These are phyloP conservation scores for Usnea hakonensis DNA, from an alignment of 495 filamentous ascomycete species.

Conservation along the genomic window DNA sequence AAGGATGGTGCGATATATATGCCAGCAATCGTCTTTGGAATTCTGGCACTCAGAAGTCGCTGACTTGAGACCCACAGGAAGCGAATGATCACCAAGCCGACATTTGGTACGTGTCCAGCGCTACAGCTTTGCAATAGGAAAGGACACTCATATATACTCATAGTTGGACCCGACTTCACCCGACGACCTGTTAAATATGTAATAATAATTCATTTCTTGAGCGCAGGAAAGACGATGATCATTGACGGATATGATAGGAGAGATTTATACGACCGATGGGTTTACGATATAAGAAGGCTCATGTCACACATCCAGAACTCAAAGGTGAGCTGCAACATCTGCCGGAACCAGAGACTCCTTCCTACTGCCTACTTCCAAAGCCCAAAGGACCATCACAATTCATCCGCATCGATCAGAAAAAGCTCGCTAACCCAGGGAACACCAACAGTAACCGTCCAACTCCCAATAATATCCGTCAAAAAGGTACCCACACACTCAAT, in stretches of 20 bases:
- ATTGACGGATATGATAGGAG: background rate
- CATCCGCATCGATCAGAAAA: background rate
- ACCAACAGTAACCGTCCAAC: constrained; percentile 66
- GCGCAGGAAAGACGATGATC: no score
- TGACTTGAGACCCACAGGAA: constrained; percentile 69
- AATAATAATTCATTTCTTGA: constrained; percentile 50
- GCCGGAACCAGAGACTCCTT: background rate
- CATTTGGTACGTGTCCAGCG: constrained; percentile 40
- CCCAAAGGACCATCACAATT: background rate
- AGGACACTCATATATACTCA: background rate
- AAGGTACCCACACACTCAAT: constrained; percentile 42
- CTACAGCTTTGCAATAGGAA: no score
- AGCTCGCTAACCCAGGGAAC: background rate
- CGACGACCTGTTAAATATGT: constrained; percentile 92
- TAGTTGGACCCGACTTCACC: constrained; percentile 66
- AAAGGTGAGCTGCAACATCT: constrained; percentile 25
- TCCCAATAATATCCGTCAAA: constrained; percentile 91
- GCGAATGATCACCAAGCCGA: constrained; percentile 89
- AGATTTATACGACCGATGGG: constrained; percentile 48
- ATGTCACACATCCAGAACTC: constrained; percentile 78
- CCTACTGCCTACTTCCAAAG: background rate
- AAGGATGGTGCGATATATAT: constrained; percentile 24
- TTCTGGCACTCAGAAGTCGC: constrained; percentile 36
- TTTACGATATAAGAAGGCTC: constrained; percentile 69
- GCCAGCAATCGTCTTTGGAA: background rate